phyloP scores from a whole-genome alignment of 2,329 filamentous ascomycete species.

The Fusarium armeniacum region DNA sequence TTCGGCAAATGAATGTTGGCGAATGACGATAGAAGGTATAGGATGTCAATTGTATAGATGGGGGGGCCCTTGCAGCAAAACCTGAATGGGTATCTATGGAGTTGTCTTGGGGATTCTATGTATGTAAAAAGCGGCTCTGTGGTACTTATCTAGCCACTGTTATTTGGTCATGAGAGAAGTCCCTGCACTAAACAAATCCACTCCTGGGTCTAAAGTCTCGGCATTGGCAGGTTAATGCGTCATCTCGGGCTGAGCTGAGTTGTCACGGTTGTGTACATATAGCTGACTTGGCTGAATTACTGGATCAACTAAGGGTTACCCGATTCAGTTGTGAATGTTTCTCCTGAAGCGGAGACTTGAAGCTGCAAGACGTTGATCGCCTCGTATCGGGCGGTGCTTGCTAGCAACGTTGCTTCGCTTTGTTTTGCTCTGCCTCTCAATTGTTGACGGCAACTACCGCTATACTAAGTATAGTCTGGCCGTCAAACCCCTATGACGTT shows the following conservation, averaged over 20 bases:
- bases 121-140: constrained; percentile 9
- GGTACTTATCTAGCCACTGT: not conserved
- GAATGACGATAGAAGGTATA: constrained; percentile 14
- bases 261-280: not conserved
- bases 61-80: not conserved
- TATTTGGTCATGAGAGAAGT: not conserved
- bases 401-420: constrained; percentile 25
- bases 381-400: constrained; percentile 6
- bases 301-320: constrained; percentile 15
- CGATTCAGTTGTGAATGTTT: not conserved
- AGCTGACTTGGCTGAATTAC: not conserved
- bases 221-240: constrained; percentile 12
- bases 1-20: constrained; percentile 17
- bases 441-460: not conserved
- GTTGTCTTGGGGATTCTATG: constrained; percentile 3
- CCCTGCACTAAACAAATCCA: not conserved
- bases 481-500: not conserved
- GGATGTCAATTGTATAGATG: constrained; percentile 7
- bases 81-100: constrained; percentile 2
- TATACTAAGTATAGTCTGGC: not conserved
- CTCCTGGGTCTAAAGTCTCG: not conserved
- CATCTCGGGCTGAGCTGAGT: constrained; percentile 18
- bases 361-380: constrained; percentile 17
- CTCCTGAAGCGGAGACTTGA: constrained; percentile 4
- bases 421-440: not conserved